Base-by-base conservation (phyloP, 257 asterid genomes). In the Lycium barbarum region DNA sequence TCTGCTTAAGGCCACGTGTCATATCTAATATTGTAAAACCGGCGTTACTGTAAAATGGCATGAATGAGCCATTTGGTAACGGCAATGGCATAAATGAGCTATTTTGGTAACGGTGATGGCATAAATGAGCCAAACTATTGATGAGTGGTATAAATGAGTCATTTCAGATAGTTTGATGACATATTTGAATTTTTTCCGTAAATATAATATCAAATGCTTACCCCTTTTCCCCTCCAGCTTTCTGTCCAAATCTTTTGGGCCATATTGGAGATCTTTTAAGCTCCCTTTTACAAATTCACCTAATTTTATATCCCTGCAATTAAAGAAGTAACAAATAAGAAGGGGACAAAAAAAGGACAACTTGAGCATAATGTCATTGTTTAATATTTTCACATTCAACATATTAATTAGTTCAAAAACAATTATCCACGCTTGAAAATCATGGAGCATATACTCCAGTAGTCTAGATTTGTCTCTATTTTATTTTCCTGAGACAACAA, bases 391-490 rank as follows among this genome's bases (percentile, higher is more conserved):
- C 12, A 3, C 68, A 1, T 51, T 51, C n/a, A 38, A 38, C 47
- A 68, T 8, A 51, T 26, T 15, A 38, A 9, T 15, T 70, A 76
- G 26, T 51, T 51, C 63, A 76, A 14, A 40, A 43, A 43, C 20
- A 72, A 40, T 43, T 72, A 9, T 72, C 57, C 63, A 26, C 47
- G 26, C 26, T 20, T 49, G 40, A 76, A 74, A 51, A 76, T 76
- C 14, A 76, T 51, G 14, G 43, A 51, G 17, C 14, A 26, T 76
- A 76, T 76, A 22, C 49, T 81, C 61, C 1, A 20, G 82, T 62
- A 51, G 59, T 81, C 76, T 81, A 81, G 9, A 81, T 62, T 81
- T 81, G 84, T 81, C 84, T 81, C 84, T 81, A 62, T 59, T 81
- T 59, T 40, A 62, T 61, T 66, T 61, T 62, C 76, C 84, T 40